A percentile compares a stretch with the other conserved stretches of the same genome.
Conservation (phyloP, 768 basidiomycete species). For the Phaffia australis region DNA sequence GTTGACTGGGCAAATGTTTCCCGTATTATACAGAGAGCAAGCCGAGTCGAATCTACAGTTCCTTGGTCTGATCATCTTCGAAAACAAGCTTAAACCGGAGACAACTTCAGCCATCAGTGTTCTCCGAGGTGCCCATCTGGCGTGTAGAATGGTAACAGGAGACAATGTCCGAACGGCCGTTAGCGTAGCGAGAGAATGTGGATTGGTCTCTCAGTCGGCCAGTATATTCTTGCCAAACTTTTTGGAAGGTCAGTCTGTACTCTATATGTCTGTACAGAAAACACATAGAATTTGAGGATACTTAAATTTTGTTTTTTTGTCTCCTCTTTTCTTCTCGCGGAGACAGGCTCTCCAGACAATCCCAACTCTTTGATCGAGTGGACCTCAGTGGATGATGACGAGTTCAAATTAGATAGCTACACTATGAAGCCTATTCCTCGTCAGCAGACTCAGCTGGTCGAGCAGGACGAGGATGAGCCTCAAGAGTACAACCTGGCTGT, state of each 20-base stretch:
- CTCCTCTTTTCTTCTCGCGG: not conserved
- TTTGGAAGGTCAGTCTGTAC: constrained; percentile 47
- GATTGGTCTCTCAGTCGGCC: constrained; percentile 71
- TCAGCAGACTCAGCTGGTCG: constrained; percentile 50
- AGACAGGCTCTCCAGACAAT: constrained; percentile 33
- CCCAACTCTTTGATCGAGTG: constrained; percentile 61
- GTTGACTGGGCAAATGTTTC: not conserved
- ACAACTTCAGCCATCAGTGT: constrained; percentile 82
- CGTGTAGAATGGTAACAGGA: constrained; percentile 95
- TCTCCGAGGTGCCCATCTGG: constrained; percentile 76
- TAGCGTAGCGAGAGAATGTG: constrained; percentile 90
- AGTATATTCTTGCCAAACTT: constrained; percentile 82
- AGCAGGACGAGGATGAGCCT: constrained; percentile 47
- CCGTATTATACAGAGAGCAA: constrained; percentile 57
- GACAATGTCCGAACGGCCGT: constrained; percentile 95
- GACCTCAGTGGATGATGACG: constrained; percentile 79
- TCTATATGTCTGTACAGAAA: not conserved
- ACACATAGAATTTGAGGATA: not conserved
- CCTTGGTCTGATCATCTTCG: constrained; percentile 91
- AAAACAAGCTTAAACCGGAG: constrained; percentile 90
- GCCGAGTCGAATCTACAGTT: constrained; percentile 84
- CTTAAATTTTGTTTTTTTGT: constrained; percentile 32
- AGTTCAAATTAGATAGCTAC: constrained; percentile 76
- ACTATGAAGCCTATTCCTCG: constrained; percentile 63
- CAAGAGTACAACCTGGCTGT: constrained; percentile 85